Evolutionary conservation across 805 yeast genomes (phyloP).

Genomic region (Candida pseudoglaebosa): DNA sequence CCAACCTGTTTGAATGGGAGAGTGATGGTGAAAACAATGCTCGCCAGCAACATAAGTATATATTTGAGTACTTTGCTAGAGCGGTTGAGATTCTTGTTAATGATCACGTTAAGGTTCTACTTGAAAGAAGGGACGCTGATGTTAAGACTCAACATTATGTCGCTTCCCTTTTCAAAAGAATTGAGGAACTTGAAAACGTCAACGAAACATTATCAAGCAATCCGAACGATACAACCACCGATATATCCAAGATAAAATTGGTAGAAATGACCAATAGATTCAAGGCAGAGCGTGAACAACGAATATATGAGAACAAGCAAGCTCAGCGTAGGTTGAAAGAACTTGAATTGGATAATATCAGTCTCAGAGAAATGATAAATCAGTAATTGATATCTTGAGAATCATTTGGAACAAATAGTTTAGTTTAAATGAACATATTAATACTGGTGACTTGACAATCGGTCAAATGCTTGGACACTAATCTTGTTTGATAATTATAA

Average conservation of each 20-base stretch:
- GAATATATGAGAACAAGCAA: constrained; percentile 57
- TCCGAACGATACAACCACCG: constrained; percentile 2
- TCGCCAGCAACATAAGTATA: constrained; percentile 39
- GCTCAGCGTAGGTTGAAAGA: constrained; percentile 49
- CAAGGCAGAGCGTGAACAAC: constrained; percentile 68
- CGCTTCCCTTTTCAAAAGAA: constrained; percentile 20
- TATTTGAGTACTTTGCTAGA: constrained; percentile 53
- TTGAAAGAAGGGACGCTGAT: constrained; percentile 24
- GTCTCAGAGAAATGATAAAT: constrained; percentile 21
- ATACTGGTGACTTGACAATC: no score
- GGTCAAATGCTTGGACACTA: no score
- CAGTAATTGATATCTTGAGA: neutral
- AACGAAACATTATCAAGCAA: constrained; percentile 14
- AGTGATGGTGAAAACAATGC: constrained; percentile 18
- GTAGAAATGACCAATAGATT: constrained; percentile 62
- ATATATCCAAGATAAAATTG: constrained; percentile 41
- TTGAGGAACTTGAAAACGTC: constrained; percentile 21
- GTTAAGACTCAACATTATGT: constrained; percentile 18
- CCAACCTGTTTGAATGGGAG: constrained; percentile 4
- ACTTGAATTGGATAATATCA: constrained; percentile 52
- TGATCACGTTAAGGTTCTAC: constrained; percentile 45
- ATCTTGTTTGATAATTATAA: no score
- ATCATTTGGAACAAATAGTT: no score
- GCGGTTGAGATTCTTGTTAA: constrained; percentile 57
- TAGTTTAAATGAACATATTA: no score